Percentiles rank a stretch among this genome's conserved stretches.
Evolutionary conservation across 2,329 filamentous ascomycete genomes (phyloP).

Genomic region (Hypoxylon sp.): DNA sequence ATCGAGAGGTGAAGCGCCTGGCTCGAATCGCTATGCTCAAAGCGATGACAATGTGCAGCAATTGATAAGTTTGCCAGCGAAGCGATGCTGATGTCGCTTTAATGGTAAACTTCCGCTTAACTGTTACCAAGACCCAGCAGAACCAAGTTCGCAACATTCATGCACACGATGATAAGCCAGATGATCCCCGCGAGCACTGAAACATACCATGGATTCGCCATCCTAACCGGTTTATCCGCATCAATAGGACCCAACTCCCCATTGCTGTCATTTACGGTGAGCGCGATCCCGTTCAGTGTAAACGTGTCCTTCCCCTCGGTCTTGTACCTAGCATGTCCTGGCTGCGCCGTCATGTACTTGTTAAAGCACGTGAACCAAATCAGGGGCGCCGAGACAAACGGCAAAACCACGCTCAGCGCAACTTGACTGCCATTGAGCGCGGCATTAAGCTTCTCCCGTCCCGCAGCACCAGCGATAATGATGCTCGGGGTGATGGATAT

Average conservation of each 20-base stretch:
- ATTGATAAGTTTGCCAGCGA: neutral
- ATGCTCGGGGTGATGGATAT: conserved; percentile 87
- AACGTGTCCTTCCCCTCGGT: conserved; percentile 47
- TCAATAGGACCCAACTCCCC: conserved; percentile 40
- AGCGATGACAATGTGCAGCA: neutral
- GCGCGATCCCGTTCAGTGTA: conserved; percentile 11
- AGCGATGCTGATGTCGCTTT: neutral
- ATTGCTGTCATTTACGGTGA: conserved; percentile 7
- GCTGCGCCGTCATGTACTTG: conserved; percentile 80
- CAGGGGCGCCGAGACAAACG: conserved; percentile 84
- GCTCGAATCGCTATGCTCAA: neutral
- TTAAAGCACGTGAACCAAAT: conserved; percentile 87
- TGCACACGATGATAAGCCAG: conserved; percentile 79
- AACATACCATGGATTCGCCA: conserved; percentile 79
- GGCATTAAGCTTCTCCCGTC: conserved; percentile 74
- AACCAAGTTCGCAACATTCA: conserved; percentile 70
- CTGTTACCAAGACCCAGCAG: conserved; percentile 46
- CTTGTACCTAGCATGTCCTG: conserved; percentile 56
- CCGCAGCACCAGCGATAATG: conserved; percentile 84
- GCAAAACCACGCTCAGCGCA: conserved; percentile 80
- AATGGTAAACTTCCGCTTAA: neutral
- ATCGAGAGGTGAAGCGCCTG: neutral
- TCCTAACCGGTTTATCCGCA: conserved; percentile 60
- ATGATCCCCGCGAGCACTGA: conserved; percentile 68
- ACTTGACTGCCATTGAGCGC: conserved; percentile 84